Percentiles rank a stretch among this genome's conserved stretches.
Conservation (phyloP, 2,329 filamentous ascomycete species). For the Lasiodiplodia citricola region DNA sequence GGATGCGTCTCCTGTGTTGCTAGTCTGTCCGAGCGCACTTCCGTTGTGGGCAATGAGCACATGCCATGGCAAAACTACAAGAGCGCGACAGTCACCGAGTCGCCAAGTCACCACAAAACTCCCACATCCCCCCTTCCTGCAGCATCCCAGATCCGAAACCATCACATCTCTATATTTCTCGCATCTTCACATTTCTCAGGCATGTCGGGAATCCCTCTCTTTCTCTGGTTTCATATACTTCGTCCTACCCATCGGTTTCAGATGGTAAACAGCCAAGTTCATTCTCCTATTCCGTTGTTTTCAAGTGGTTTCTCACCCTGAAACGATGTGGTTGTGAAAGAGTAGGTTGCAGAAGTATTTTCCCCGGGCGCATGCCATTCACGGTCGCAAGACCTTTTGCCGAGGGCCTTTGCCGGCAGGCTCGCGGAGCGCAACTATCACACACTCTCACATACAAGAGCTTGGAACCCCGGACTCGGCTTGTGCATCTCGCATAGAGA, state of each 20-base stretch:
- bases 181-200: background rate
- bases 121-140: background rate
- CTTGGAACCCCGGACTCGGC: background rate
- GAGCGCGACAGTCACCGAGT: conserved; percentile 8
- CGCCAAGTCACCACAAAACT: conserved; percentile 14
- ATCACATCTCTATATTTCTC: background rate
- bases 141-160: background rate
- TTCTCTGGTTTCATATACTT: background rate
- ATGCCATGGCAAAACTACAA: conserved; percentile 21
- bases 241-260: background rate
- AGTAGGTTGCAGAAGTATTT: background rate
- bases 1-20: conserved; percentile 3
- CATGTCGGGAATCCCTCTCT: background rate
- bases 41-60: conserved; percentile 21
- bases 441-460: background rate
- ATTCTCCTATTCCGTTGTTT: background rate
- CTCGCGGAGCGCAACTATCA: background rate
- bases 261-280: background rate
- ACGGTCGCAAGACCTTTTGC: conserved; percentile 22
- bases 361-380: conserved; percentile 6
- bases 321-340: conserved; percentile 1
- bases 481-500: background rate
- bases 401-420: conserved; percentile 6
- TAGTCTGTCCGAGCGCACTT: conserved; percentile 19
- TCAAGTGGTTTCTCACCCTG: background rate